Evolutionary conservation across 495 filamentous ascomycete species (phyloP).

Genomic region (Hypoxylon perforatum): DNA sequence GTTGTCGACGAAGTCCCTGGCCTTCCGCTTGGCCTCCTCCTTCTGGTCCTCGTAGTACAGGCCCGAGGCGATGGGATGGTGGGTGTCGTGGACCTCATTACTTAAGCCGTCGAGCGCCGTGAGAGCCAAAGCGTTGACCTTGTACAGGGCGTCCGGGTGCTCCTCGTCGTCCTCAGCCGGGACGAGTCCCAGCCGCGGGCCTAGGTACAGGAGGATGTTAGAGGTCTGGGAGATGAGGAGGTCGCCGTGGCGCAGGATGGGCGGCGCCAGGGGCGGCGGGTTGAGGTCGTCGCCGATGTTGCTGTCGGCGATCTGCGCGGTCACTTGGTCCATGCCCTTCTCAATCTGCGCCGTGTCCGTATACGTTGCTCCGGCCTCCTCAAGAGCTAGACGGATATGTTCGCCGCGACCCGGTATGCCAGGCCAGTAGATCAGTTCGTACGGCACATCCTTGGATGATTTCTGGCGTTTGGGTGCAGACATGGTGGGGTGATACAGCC

Average conservation of each 20-base stretch:
- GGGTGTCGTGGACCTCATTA: slow-evolving; percentile 74
- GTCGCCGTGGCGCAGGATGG: slow-evolving; percentile 67
- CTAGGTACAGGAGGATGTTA: slow-evolving; percentile 73
- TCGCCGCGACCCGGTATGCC: slow-evolving; percentile 73
- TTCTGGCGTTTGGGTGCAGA: slow-evolving; percentile 52
- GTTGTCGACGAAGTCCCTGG: slow-evolving; percentile 63
- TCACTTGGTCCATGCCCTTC: slow-evolving; percentile 51
- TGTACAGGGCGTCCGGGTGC: slow-evolving; percentile 59
- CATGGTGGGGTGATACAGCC: slow-evolving; percentile 28
- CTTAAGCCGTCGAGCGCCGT: slow-evolving; percentile 73
- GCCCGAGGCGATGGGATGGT: slow-evolving; percentile 68
- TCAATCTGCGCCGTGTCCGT: slow-evolving; percentile 63
- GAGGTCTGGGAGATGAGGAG: slow-evolving; percentile 71
- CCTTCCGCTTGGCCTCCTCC: slow-evolving; percentile 61
- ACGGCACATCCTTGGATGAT: slow-evolving; percentile 55
- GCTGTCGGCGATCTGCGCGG: slow-evolving; percentile 46
- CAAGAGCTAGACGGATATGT: slow-evolving; percentile 71
- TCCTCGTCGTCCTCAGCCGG: slow-evolving; percentile 49
- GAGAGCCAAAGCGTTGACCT: slow-evolving; percentile 66
- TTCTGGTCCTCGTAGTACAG: slow-evolving; percentile 78
- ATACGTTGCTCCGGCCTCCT: slow-evolving; percentile 69
- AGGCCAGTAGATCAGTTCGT: slow-evolving; percentile 74
- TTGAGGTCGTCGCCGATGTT: slow-evolving; percentile 58
- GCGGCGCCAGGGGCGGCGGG: slow-evolving; percentile 70
- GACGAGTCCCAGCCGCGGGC: slow-evolving; percentile 62